Percentiles rank a stretch among this genome's conserved stretches.
phyloP scores from a whole-genome alignment of 768 basidiomycete genomes.

The Tubosaeta sp. region DNA sequence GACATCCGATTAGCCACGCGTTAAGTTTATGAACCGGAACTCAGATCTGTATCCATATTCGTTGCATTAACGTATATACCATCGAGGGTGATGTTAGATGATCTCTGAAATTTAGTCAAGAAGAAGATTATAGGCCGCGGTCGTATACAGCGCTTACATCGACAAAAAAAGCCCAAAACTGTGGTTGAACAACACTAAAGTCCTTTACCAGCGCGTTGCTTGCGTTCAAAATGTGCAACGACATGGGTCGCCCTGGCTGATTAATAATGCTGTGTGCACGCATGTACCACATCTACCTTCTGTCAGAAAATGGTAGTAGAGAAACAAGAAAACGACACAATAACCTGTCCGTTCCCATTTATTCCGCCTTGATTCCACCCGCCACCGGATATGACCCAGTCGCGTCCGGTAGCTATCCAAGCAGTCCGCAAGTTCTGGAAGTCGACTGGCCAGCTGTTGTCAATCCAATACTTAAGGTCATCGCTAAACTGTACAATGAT shows the following conservation, averaged over 20 bases:
- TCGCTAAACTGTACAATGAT: not conserved
- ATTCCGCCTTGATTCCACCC: not conserved
- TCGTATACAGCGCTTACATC: not conserved
- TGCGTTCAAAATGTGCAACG: not conserved
- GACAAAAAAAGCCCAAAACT: not conserved
- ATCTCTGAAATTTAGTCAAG: not conserved
- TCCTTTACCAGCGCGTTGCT: not conserved
- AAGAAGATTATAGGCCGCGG: not conserved
- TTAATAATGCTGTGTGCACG: not conserved
- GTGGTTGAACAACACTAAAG: not conserved
- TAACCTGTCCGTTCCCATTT: not conserved
- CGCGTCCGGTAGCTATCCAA: not conserved
- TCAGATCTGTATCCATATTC: not conserved
- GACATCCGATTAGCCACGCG: not conserved
- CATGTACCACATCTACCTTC: not conserved
- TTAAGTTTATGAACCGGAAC: not conserved
- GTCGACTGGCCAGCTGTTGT: not conserved
- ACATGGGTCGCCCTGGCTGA: not conserved
- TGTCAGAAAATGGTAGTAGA: not conserved
- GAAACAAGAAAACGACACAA: not conserved
- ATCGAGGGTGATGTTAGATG: not conserved
- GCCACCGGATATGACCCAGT: not conserved
- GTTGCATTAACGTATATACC: not conserved
- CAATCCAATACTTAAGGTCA: not conserved
- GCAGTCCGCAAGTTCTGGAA: not conserved